Conservation (phyloP, 2,329 filamentous ascomycete species). For the Atkinsonella hypoxylon region DNA sequence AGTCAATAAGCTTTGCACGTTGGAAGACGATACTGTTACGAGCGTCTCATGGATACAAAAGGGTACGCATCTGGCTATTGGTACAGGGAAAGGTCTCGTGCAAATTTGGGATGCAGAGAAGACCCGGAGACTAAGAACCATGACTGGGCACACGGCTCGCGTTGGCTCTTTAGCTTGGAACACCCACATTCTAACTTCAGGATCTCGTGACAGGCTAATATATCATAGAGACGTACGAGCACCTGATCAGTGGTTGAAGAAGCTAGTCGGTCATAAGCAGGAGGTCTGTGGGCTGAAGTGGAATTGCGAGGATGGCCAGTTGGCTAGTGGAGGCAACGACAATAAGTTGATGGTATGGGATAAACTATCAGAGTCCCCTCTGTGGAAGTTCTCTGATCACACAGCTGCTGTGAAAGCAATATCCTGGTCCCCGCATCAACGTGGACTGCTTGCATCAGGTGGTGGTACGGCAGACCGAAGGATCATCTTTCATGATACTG, state of each 20-base stretch:
- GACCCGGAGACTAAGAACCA: conserved; percentile 74
- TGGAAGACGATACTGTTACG: conserved; percentile 87
- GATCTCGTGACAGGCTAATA: conserved; percentile 84
- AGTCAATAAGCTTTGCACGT: conserved; percentile 86
- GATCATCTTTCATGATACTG: conserved; percentile 97
- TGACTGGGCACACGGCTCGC: conserved; percentile 90
- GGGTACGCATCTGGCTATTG: conserved; percentile 90
- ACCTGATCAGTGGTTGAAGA: conserved; percentile 79
- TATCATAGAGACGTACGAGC: conserved; percentile 92
- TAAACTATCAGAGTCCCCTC: conserved; percentile 79
- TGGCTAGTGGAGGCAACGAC: conserved; percentile 93
- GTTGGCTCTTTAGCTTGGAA: conserved; percentile 97
- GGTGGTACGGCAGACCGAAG: conserved; percentile 91
- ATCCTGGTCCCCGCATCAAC: conserved; percentile 93
- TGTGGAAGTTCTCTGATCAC: conserved; percentile 91
- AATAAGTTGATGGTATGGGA: conserved; percentile 99
- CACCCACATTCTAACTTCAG: conserved; percentile 90
- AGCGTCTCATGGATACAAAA: conserved; percentile 98
- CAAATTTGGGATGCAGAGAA: conserved; percentile 97
- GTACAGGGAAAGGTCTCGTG: conserved; percentile 85
- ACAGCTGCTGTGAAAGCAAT: conserved; percentile 96
- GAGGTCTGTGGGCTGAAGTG: conserved; percentile 94
- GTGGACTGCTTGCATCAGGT: conserved; percentile 85
- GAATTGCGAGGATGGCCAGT: conserved; percentile 91
- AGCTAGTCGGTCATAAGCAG: conserved; percentile 89